Evolutionary conservation across 2,329 filamentous ascomycete species (phyloP).

Genomic region (Byssochlamys sp.): DNA sequence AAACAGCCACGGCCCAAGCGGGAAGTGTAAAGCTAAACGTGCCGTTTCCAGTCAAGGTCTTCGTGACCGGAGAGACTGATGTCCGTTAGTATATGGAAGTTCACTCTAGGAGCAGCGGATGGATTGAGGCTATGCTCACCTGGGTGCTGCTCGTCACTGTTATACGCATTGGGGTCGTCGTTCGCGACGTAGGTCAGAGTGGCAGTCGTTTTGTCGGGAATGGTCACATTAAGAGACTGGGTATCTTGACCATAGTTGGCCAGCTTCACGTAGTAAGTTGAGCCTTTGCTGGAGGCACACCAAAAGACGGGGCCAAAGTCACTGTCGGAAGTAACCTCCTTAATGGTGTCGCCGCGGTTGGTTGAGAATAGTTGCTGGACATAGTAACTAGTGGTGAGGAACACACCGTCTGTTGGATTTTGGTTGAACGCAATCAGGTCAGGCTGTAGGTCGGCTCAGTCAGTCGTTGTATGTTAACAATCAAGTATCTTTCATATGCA

Average conservation of each 20-base stretch:
- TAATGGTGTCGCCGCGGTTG: slow-evolving; percentile 15
- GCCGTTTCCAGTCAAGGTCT: background rate
- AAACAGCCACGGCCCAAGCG: background rate
- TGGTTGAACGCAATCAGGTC: slow-evolving; percentile 17
- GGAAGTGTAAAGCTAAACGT: background rate
- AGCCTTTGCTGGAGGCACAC: slow-evolving; percentile 18
- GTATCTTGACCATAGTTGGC: slow-evolving; percentile 20
- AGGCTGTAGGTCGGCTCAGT: slow-evolving; percentile 8
- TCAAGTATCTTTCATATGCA: background rate
- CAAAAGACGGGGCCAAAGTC: slow-evolving; percentile 26
- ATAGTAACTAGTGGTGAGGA: slow-evolving; percentile 19
- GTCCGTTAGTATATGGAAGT: background rate
- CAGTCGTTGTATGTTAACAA: background rate
- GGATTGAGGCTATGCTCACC: background rate
- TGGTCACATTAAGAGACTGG: slow-evolving; percentile 17
- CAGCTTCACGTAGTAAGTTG: slow-evolving; percentile 19
- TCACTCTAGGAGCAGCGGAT: no score
- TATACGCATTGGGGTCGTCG: slow-evolving; percentile 9
- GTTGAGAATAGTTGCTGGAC: slow-evolving; percentile 20
- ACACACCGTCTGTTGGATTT: slow-evolving; percentile 8
- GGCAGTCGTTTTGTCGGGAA: slow-evolving; percentile 14
- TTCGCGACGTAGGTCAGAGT: slow-evolving; percentile 17
- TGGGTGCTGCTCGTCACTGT: slow-evolving; percentile 7
- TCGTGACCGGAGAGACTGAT: background rate
- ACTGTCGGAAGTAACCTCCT: slow-evolving; percentile 13